These are phyloP conservation scores for Penicillium sp. DNA, from an alignment of 2,329 filamentous ascomycete species.

Conservation along the genomic window DNA sequence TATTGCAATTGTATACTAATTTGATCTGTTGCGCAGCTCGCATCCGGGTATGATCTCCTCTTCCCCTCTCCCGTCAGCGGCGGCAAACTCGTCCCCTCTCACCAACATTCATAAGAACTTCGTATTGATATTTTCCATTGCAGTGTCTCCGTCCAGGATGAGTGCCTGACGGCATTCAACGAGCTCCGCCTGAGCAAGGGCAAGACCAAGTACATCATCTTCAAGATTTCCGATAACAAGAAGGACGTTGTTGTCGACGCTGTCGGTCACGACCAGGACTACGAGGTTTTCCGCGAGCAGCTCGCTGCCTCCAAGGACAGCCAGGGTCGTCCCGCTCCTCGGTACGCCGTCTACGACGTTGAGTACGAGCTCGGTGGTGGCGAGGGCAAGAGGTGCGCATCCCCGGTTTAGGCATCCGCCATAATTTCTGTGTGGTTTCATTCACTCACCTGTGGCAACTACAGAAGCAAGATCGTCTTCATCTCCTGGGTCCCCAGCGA, in stretches of 20 bases:
- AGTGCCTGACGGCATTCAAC: constrained; percentile 51
- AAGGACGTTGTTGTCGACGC: constrained; percentile 54
- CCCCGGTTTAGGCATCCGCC: not conserved
- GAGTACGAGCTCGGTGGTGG: constrained; percentile 51
- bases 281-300: constrained; percentile 52
- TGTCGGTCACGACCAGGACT: constrained; percentile 47
- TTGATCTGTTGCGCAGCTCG: constrained; percentile 30
- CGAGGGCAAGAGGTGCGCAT: constrained; percentile 51
- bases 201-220: constrained; percentile 54
- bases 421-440: not conserved
- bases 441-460: constrained; percentile 21
- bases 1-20: constrained; percentile 9
- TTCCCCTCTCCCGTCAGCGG: constrained; percentile 1
- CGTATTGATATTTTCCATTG: constrained; percentile 24
- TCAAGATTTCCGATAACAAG: constrained; percentile 55
- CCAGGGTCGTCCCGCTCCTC: constrained; percentile 48
- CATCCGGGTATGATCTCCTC: constrained; percentile 35
- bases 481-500: constrained; percentile 51
- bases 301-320: constrained; percentile 46
- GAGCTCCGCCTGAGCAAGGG: constrained; percentile 49
- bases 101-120: not conserved
- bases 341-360: constrained; percentile 55
- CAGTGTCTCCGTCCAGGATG: constrained; percentile 51
- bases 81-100: constrained; percentile 2
- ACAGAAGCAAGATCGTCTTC: constrained; percentile 55